Evolutionary conservation across 2,329 filamentous ascomycete genomes (phyloP).

Genomic region (Colletotrichum aenigma): DNA sequence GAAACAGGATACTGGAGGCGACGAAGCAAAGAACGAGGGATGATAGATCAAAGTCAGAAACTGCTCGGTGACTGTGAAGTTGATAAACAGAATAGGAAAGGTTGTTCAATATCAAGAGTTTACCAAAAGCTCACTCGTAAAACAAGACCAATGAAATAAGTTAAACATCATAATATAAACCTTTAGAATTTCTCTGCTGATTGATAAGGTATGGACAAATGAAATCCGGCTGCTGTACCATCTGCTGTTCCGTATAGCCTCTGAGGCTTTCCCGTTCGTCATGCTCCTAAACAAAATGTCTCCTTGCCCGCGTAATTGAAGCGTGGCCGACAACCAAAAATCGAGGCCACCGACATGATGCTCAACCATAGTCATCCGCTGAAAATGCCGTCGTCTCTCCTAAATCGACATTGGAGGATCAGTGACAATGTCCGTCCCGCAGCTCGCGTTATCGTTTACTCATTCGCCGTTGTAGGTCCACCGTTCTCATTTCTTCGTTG

Average conservation of each 20-base stretch:
- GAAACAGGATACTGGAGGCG: neutral
- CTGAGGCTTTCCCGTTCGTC: neutral
- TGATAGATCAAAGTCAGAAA: neutral
- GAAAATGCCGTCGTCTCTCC: neutral
- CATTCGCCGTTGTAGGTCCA: neutral
- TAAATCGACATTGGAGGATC: neutral
- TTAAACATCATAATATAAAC: neutral
- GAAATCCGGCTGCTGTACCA: neutral
- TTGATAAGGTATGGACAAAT: neutral
- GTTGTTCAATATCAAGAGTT: neutral
- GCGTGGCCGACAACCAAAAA: neutral
- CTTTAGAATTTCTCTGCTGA: neutral
- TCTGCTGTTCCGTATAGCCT: neutral
- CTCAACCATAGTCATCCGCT: neutral
- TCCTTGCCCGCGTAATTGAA: neutral
- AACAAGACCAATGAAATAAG: neutral
- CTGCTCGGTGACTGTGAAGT: neutral
- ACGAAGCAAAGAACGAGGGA: neutral
- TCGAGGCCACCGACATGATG: neutral
- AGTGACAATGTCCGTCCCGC: neutral
- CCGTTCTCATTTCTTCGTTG: conserved; percentile 2
- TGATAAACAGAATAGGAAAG: neutral
- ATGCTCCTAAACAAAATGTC: neutral
- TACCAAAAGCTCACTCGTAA: neutral
- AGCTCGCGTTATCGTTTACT: neutral